Conservation (phyloP, 352 stramenopile species). For the Pythium utonaiense region DNA sequence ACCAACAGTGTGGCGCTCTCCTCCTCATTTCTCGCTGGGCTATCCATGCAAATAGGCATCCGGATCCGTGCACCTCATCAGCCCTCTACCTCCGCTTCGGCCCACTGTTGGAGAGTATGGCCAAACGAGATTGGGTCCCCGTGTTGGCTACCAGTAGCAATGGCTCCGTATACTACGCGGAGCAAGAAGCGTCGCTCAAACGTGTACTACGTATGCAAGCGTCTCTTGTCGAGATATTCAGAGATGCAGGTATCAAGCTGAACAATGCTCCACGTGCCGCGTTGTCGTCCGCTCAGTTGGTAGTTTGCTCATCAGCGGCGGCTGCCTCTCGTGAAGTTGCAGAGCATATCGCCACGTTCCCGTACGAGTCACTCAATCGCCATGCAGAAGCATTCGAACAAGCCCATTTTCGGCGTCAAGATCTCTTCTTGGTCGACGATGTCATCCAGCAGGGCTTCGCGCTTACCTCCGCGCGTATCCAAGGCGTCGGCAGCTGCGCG, state of each 20-base stretch:
- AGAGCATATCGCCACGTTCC: slow-evolving; percentile 48
- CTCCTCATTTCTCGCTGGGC: slow-evolving; percentile 53
- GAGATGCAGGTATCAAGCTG: slow-evolving; percentile 25
- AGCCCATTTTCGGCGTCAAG: slow-evolving; percentile 76
- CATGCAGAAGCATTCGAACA: slow-evolving; percentile 45
- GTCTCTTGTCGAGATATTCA: slow-evolving; percentile 49
- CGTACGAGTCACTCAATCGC: slow-evolving; percentile 38
- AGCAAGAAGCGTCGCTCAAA: slow-evolving; percentile 47
- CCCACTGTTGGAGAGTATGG: slow-evolving; percentile 29
- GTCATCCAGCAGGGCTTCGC: slow-evolving; percentile 52
- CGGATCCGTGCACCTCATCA: slow-evolving; percentile 6
- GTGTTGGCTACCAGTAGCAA: background rate
- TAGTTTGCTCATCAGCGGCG: slow-evolving; percentile 27
- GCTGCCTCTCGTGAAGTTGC: slow-evolving; percentile 56
- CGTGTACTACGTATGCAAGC: slow-evolving; percentile 53
- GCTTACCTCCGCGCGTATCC: slow-evolving; percentile 46
- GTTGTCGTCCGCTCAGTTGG: background rate
- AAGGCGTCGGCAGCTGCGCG: slow-evolving; percentile 58
- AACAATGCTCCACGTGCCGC: background rate
- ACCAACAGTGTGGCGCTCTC: slow-evolving; percentile 58
- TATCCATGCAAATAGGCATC: slow-evolving; percentile 30
- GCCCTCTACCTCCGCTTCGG: slow-evolving; percentile 27
- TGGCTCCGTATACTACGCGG: slow-evolving; percentile 33
- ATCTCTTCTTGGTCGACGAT: slow-evolving; percentile 79
- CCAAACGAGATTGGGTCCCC: slow-evolving; percentile 44